Evolutionary conservation across 2,329 filamentous ascomycete genomes (phyloP), one percentile per base, ranked within the genome.

Genomic region (Camillea tinctor): DNA sequence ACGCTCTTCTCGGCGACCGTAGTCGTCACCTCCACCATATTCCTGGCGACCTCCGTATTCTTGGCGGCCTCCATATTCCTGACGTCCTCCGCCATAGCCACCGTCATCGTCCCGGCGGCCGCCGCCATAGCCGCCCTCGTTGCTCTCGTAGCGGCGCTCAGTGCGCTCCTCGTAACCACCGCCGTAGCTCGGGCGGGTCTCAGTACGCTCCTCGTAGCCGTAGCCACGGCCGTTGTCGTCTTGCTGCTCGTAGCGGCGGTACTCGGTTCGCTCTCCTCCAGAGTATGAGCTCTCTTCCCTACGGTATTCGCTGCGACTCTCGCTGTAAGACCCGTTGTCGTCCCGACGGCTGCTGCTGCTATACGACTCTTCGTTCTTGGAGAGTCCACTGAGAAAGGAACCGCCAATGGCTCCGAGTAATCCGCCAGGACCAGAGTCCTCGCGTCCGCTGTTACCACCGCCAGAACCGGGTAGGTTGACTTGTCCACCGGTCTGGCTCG

Each of bases 351-450:
- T 77, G 65, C 79, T 80, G 57, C 80, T 80, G 57, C 80, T 77
- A 65, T 82, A 83, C 53, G 76, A 79, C 68, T 86, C 80, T 36
- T 83, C 77, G 40, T 79, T 78, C 55, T 80, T 79, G 56, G 89
- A 84, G 15, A 82, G 82, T 13, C 83, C 83, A 11, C 87, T 85
- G 8, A 96, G 82, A 17, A 93, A 76, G 48, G 85, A 86, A 40
- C 84, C 83, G 26, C 90, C 89, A 36, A 90, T 75, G 24, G 88
- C 86, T 57, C 88, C 88, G 13, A 96, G 80, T 50, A 96, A 77
- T 22, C 88, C 88, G 26, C 90, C 89, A 1, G 92, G 73, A 11
- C 88, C 86, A 53, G 84, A 85, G 66, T 88, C 81, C 60, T 83
- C 81, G 17, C 54, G 54, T 19, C 54, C 4, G 30, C 26, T 21